Evolutionary conservation across 331 rosid genomes (phyloP).

Genomic region (Rhamnella rubrinervis): DNA sequence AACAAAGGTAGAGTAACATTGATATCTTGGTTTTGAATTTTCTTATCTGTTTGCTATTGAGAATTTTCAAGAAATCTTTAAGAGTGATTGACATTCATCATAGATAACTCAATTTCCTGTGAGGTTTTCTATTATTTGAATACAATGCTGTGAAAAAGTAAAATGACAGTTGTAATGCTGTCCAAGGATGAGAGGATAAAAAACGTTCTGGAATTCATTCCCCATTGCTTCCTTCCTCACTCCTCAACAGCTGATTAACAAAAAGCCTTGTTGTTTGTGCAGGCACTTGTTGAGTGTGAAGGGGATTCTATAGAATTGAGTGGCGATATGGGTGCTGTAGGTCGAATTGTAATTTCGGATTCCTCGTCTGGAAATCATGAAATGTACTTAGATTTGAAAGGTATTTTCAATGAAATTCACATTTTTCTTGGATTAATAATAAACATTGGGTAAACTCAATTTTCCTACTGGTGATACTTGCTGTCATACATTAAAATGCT

Average conservation of each 20-base stretch:
- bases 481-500: too few species aligned
- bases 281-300: slow-evolving; percentile 96
- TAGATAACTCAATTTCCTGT: slow-evolving; percentile 1
- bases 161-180: slow-evolving; percentile 12
- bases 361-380: slow-evolving; percentile 54
- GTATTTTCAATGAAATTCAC: slow-evolving; percentile 29
- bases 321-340: slow-evolving; percentile 93
- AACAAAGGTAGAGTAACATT: slow-evolving; percentile 61
- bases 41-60: background rate
- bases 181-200: background rate
- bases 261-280: slow-evolving; percentile 28
- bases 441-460: background rate
- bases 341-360: slow-evolving; percentile 73
- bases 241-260: slow-evolving; percentile 8
- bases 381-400: slow-evolving; percentile 85
- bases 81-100: background rate
- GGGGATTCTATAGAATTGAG: slow-evolving; percentile 89
- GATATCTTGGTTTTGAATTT: slow-evolving; percentile 5
- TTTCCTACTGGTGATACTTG: too few species aligned
- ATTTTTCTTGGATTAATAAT: slow-evolving; percentile 16
- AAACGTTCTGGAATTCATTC: too few species aligned
- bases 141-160: slow-evolving; percentile 6
- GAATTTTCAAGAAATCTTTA: background rate
- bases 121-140: background rate
- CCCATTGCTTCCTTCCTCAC: too few species aligned